Evolutionary conservation across 2,329 filamentous ascomycete genomes (phyloP).

Genomic region (Penicillium sp.): DNA sequence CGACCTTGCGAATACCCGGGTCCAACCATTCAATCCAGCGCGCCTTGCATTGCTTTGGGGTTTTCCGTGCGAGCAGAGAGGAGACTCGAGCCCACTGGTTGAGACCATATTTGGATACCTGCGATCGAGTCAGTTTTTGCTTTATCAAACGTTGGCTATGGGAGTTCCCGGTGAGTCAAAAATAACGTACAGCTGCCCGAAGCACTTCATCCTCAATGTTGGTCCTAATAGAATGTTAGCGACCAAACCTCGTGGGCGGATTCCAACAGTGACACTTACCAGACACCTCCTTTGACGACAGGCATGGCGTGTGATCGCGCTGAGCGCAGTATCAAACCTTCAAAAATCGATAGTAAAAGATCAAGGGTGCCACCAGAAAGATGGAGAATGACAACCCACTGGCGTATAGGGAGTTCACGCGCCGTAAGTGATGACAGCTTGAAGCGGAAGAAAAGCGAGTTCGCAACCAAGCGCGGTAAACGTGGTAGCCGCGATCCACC

Average conservation of each 20-base stretch:
- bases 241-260: not conserved
- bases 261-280: conserved; percentile 37
- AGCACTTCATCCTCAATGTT: conserved; percentile 90
- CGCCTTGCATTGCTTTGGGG: conserved; percentile 98
- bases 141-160: not conserved
- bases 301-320: conserved; percentile 51
- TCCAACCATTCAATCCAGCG: conserved; percentile 99
- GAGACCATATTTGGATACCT: conserved; percentile 84
- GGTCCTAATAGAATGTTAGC: conserved; percentile 47
- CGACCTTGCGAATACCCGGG: conserved; percentile 95
- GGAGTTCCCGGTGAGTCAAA: not conserved
- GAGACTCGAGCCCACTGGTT: conserved; percentile 99
- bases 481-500: conserved; percentile 18
- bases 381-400: conserved; percentile 17
- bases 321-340: conserved; percentile 6
- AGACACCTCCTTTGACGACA: conserved; percentile 66
- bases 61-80: conserved; percentile 93
- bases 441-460: conserved; percentile 27
- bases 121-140: conserved; percentile 14
- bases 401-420: conserved; percentile 23
- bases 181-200: conserved; percentile 68
- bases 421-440: conserved; percentile 19
- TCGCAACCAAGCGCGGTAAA: conserved; percentile 30
- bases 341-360: not conserved
- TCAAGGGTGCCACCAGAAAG: conserved; percentile 11